A percentile compares a stretch with the other conserved stretches of the same genome.
These are phyloP conservation scores for Nothophoma quercina DNA, from an alignment of 2,329 filamentous ascomycete species.

Conservation along the genomic window DNA sequence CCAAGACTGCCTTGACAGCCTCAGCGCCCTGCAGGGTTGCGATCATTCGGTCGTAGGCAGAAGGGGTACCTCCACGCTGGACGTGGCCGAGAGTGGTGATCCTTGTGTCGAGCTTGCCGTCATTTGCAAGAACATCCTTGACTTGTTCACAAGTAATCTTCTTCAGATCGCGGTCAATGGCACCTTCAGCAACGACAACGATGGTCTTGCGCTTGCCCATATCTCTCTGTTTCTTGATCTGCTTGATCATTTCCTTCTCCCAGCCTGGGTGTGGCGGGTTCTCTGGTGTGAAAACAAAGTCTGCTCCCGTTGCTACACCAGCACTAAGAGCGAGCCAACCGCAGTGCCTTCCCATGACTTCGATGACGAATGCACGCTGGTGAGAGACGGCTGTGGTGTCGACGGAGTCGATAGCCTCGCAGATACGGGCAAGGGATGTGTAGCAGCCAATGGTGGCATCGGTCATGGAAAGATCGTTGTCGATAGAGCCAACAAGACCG, in stretches of 20 bases:
- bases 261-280: constrained; percentile 87
- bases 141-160: constrained; percentile 84
- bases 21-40: constrained; percentile 77
- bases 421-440: constrained; percentile 90
- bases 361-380: constrained; percentile 94
- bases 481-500: constrained; percentile 93
- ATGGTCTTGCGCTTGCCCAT: constrained; percentile 97
- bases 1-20: constrained; percentile 43
- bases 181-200: constrained; percentile 96
- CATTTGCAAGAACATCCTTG: constrained; percentile 84
- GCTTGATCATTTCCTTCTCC: constrained; percentile 61
- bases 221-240: constrained; percentile 72
- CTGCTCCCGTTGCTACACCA: constrained; percentile 91
- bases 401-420: constrained; percentile 95
- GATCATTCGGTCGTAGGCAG: constrained; percentile 93
- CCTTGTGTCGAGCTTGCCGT: constrained; percentile 85
- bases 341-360: constrained; percentile 96
- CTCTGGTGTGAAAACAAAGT: constrained; percentile 97
- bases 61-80: constrained; percentile 91
- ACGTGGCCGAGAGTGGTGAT: constrained; percentile 96
- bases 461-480: constrained; percentile 97
- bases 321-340: constrained; percentile 98
- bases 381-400: constrained; percentile 95
- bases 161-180: constrained; percentile 72
- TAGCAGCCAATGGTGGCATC: constrained; percentile 98